Percentiles rank a stretch among this genome's conserved stretches.
These are phyloP conservation scores for Phycomyces nitens DNA, from an alignment of 192 early-diverging fungal species.

Conservation along the genomic window DNA sequence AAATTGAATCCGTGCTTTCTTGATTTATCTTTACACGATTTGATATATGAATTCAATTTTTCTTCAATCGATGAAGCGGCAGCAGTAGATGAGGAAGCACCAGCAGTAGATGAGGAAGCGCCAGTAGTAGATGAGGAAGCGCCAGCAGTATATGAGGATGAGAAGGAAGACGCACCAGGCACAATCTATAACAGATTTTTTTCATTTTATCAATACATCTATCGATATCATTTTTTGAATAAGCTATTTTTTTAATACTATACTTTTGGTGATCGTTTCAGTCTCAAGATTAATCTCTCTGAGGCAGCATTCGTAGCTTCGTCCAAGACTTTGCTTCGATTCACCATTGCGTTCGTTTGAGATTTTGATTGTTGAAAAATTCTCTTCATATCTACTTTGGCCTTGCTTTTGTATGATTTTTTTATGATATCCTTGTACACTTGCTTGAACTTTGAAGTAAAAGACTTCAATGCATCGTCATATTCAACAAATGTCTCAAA, in stretches of 20 bases:
- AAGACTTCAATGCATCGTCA: background rate
- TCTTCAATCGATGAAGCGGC: background rate
- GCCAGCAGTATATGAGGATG: background rate
- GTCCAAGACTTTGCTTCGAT: background rate
- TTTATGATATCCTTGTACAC: background rate
- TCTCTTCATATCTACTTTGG: no score
- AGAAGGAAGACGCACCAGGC: no score
- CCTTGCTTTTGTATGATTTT: background rate
- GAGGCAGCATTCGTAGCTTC: background rate
- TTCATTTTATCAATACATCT: no score
- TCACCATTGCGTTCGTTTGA: background rate
- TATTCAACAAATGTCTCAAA: background rate
- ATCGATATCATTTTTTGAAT: slow-evolving; percentile 2
- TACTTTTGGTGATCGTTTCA: background rate
- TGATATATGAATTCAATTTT: background rate
- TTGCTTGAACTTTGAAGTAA: background rate
- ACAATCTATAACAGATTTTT: no score
- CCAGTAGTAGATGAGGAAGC: background rate
- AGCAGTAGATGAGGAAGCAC: background rate
- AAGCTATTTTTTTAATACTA: background rate
- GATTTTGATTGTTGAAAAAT: background rate
- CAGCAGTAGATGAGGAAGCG: background rate
- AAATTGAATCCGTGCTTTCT: background rate
- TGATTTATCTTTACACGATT: slow-evolving; percentile 1
- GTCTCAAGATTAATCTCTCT: background rate